phyloP scores from a whole-genome alignment of 371 early-diverging fungal species.

The Syncephalis fuscata region DNA sequence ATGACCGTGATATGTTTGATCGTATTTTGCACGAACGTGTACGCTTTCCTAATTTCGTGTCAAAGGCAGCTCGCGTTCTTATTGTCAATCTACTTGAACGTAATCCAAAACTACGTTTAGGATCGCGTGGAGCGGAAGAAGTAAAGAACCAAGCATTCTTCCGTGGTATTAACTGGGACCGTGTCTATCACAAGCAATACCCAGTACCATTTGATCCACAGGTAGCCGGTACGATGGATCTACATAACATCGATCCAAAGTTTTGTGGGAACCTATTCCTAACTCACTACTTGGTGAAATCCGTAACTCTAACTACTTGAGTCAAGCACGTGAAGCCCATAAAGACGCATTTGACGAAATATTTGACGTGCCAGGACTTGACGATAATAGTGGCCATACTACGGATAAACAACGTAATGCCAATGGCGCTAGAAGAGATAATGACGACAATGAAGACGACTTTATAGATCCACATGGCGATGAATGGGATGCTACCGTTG shows the following conservation, averaged over 20 bases:
- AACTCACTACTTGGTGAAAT: neutral
- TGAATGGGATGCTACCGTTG: no score
- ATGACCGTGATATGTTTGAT: slow-evolving; percentile 27
- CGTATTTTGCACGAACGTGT: slow-evolving; percentile 35
- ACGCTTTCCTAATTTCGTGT: slow-evolving; percentile 23
- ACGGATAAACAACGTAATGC: no score
- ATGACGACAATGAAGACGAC: no score
- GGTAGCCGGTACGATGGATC: slow-evolving; percentile 9
- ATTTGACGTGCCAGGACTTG: no score
- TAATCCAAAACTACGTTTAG: slow-evolving; percentile 34
- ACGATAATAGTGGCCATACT: no score
- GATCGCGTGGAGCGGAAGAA: slow-evolving; percentile 30
- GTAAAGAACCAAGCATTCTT: slow-evolving; percentile 68
- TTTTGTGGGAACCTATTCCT: neutral
- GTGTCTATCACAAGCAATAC: slow-evolving; percentile 32
- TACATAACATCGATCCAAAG: slow-evolving; percentile 2
- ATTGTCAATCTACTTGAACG: slow-evolving; percentile 29
- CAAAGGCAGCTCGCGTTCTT: slow-evolving; percentile 18
- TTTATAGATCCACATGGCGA: no score
- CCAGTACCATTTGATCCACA: slow-evolving; percentile 54
- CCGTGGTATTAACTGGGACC: slow-evolving; percentile 46
- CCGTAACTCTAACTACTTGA: no score
- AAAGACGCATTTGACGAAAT: no score
- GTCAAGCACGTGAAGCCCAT: no score
- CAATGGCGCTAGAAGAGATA: no score